These are phyloP conservation scores for Scenedesmus sp. DNA, from an alignment of 163 green algal genomes.

Conservation along the genomic window DNA sequence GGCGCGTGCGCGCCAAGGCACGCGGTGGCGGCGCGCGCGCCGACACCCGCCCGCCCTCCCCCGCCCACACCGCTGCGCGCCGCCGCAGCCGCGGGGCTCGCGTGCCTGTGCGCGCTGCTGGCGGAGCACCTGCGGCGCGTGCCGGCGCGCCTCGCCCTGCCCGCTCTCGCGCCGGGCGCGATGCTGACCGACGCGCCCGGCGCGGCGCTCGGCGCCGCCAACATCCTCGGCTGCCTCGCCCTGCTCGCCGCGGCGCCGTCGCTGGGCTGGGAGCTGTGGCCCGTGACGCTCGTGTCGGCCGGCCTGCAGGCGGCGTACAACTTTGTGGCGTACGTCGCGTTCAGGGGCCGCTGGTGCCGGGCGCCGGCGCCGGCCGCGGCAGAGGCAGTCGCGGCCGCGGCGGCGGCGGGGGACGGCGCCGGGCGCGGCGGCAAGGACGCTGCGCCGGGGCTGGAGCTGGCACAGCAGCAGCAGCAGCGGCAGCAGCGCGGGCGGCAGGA, in stretches of 20 bases:
- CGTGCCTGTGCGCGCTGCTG: conserved; percentile 40
- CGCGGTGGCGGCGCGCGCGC: not conserved
- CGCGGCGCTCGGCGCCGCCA: conserved; percentile 40
- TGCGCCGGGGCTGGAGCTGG: not conserved
- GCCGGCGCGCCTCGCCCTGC: conserved; percentile 40
- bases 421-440: not conserved
- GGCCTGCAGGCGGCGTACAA: conserved; percentile 48
- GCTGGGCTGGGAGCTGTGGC: conserved; percentile 55
- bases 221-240: conserved; percentile 50
- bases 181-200: conserved; percentile 49
- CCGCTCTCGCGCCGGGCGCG: conserved; percentile 33
- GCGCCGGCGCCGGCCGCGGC: not conserved
- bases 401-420: not conserved
- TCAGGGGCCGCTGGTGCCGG: conserved; percentile 10
- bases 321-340: conserved; percentile 36
- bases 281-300: conserved; percentile 52
- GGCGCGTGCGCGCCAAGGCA: not conserved
- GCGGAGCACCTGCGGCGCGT: conserved; percentile 31
- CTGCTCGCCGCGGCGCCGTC: conserved; percentile 54
- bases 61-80: too few species aligned
- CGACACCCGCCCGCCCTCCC: too few species aligned
- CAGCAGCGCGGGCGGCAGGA: not conserved
- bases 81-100: conserved; percentile 39
- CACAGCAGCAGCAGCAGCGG: not conserved
- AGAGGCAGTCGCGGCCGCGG: not conserved